Evolutionary conservation across 495 filamentous ascomycete genomes (phyloP), one percentile per base, ranked within the genome.

Genomic region (Hypoxylon perforatum): DNA sequence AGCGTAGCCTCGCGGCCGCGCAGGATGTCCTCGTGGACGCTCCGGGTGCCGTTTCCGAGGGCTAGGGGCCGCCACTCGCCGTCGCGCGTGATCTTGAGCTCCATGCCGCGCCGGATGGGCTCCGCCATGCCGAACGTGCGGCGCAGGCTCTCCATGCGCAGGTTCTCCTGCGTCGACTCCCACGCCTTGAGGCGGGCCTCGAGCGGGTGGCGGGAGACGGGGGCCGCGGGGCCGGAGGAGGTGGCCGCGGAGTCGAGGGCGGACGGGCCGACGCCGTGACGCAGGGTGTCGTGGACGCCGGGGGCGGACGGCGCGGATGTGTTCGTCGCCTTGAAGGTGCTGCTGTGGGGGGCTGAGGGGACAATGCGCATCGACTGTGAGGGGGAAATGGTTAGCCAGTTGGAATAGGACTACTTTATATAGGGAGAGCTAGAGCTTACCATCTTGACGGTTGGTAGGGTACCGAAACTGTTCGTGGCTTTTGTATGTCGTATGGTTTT

Each of bases 41-140:
- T 57, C 1, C 48, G 39, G 18, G 14, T 6, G 1, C 61, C 65
- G 14, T 49, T n/a, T 1, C 63, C 60, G 23, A 86, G 76, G 5
- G 74, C 77, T 30, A 80, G 59, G 3, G 83, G 84, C 64, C 77
- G 78, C 85, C 84, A 86, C 63, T 79, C 75, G 41, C 87, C 83
- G 48, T 81, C 81, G 38, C 80, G 75, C 0, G 87, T 85, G 72
- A 96, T 93, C 85, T 91, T 91, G 71, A 96, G 80, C 83, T 99
- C 94, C 94, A 99, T 99, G 35, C 89, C 91, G n/a, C 94, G 87
- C 14, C 92, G 86, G 64, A 97, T 86, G 9, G 94, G 94, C 86
- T 97, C 94, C n/a, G 90, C 92, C 58, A 97, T 92, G 44, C 94
- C 94, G 76, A 90, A 97, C 30, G 89, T 86, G 56, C 92, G 91